Evolutionary conservation across 208 protist genomes (phyloP), one percentile per base, ranked within the genome.

Genomic region (Trypanosomatidae sp.): DNA sequence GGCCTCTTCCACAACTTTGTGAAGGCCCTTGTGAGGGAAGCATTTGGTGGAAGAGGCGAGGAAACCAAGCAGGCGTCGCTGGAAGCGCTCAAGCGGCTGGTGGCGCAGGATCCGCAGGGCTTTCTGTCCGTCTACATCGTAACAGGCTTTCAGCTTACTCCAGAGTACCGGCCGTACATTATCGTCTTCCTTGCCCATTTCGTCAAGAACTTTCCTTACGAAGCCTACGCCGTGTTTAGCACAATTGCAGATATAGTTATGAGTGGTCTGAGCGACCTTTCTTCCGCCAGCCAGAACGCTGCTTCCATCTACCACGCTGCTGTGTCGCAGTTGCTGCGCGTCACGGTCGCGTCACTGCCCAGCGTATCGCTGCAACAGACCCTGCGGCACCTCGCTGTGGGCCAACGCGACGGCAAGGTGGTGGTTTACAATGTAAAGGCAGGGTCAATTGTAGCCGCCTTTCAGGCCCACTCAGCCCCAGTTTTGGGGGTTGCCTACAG

Each of bases 291-390:
- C 3, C 84, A 80, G 62, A 76, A 79, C 36, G 81, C 81, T 41
- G 75, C 80, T 39, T 67, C 74, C 28, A 66, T 80, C 47, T 88
- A 84, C 65, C 52, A 75, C n/a, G 71, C 64, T 25, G 81, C 84
- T 41, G 82, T 88, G 15, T 79, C 73, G 41, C 72, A 85, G 36
- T 62, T 95, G 74, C 39, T 92, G 39, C 80, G 87, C 19, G 50
- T 87, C 4, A 66, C 83, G 22, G 69, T 85, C 1, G 58, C 74
- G 28, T 70, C 76, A 33, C 74, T 96, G 53, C 88, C 90, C 7
- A 94, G 88, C 70, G 84, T 94, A 43, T 91, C 89, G 17, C 87
- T 94, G 60, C 92, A 94, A 43, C 83, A 86, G 41, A 77, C 84
- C 13, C 69, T 89, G 64, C 88, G 92, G 73, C 85, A 88, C 71